Base-by-base conservation (phyloP, 176 grass and related monocot species). In the Triticum urartu region DNA sequence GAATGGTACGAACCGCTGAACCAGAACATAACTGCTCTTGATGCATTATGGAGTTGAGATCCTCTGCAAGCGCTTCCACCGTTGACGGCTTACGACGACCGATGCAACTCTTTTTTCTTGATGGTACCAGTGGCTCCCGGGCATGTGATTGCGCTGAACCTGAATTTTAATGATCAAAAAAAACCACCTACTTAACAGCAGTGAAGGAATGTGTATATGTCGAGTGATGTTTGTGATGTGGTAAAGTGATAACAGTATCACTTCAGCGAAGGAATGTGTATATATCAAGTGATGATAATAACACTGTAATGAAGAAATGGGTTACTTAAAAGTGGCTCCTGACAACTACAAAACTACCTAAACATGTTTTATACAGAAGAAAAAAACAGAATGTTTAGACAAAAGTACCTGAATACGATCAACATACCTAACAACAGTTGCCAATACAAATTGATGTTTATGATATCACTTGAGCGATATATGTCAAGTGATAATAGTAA, bases 141-240 rank as follows among this genome's bases (percentile, higher is more conserved):
- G 81, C 90, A 83, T 98, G 94, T 61, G 93, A 95, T 56, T 98
- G 96, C 6, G 86, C 87, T 86, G 96, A 95, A 82, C 93, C 93
- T 94, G 89, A 75, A 87, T 86, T 64, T 28, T 43, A 50, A 59
- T 69, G 59, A 77, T 70, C 9, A 52, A 45, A 88, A 58, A 88
- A 58, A 54, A 1, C 34, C 59, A 86, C 36, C n/a, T 66, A 36
- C 35, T 15, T 25, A 83, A 83, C 18, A 79, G 68, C 11, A 47
- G 45, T 3, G 45, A 13, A 47, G 45, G 45, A 47, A 47, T 47
- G 43, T 3, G 43, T 15, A 86, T 70, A 20, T 66, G 9, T 64
- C 77, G 40, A 47, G 43, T 47, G 43, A 11, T 56, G 48, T 1
- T 75, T 68, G 77, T 69, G 43, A 7, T 43, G 33, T 30, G 3